Base-by-base conservation (phyloP, 352 stramenopile genomes). In the Peronospora tabacina region DNA sequence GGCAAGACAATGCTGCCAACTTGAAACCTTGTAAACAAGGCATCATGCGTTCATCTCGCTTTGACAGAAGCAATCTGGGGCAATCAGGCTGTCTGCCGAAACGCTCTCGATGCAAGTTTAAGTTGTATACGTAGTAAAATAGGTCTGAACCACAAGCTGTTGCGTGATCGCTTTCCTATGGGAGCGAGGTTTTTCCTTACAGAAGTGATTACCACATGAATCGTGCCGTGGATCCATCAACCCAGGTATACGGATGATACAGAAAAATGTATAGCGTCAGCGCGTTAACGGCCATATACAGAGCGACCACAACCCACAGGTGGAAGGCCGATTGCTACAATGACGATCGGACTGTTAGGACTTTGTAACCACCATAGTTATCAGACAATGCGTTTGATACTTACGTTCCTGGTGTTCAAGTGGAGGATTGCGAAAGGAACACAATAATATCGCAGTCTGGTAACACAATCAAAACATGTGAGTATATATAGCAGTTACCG, bases 191-290 rank as follows among this genome's bases (percentile, higher is more conserved):
- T 16, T 15, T 16, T 11, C 12, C 30, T 15, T 16, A 7, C 12
- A 13, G 16, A 37, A 32, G 28, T 16, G 15, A 43, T 78, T 62
- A 95, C 84, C 84, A 95, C 82, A 95, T 93, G 59, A 95, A 95
- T 19, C 82, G 73, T 12, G 75, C 84, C 28, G 61, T 80, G 0
- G 75, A 75, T 33, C 81, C 84, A 50, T 95, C 82, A 7, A 77
- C 75, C 84, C 84, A 95, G 17, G 22, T 44, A 49, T 87, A 95
- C 0, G 84, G 75, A 9, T 58, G 64, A 43, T 72, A 72, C 9
- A 92, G 32, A 50, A 87, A 95, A 5, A 89, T 51, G 62, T 85
- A 87, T 47, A 90, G 29, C 32, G 82, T 92, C 22, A 62, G 38
- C 10, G 55, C 49, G 50, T 95, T 95, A 10, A 88, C 61, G 16